phyloP scores from a whole-genome alignment of 2,329 filamentous ascomycete species.

The Beauveria sp. region DNA sequence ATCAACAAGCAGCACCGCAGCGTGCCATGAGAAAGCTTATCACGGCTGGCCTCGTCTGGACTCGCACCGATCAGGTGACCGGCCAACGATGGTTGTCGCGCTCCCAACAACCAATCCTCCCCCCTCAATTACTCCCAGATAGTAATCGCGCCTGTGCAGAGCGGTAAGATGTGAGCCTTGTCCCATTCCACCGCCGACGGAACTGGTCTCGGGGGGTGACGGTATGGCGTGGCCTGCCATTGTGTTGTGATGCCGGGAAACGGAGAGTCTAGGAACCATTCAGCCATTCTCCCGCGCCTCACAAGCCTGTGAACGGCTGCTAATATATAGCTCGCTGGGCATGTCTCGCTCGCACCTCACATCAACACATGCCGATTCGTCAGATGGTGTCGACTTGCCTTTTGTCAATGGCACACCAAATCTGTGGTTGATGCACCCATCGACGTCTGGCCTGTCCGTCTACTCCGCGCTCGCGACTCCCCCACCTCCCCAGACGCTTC shows the following conservation, averaged over 20 bases:
- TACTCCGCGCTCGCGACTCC: not conserved
- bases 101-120: not conserved
- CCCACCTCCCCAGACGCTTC: not conserved
- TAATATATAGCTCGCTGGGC: not conserved
- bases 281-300: not conserved
- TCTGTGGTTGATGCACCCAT: not conserved
- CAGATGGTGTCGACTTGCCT: not conserved
- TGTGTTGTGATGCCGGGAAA: constrained; percentile 4
- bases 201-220: not conserved
- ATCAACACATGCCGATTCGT: not conserved
- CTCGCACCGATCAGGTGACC: constrained; percentile 11
- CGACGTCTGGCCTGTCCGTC: not conserved
- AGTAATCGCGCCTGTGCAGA: not conserved
- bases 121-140: not conserved
- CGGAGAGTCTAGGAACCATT: constrained; percentile 5
- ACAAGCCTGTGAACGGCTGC: not conserved
- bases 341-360: not conserved
- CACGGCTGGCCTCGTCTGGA: not conserved
- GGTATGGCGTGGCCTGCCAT: not conserved
- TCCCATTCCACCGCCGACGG: not conserved
- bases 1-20: too few species aligned
- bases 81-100: not conserved
- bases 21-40: not conserved
- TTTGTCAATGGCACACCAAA: not conserved
- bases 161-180: not conserved